Conservation (phyloP, 805 yeast genomes). For the Metschnikowia cubensis region DNA sequence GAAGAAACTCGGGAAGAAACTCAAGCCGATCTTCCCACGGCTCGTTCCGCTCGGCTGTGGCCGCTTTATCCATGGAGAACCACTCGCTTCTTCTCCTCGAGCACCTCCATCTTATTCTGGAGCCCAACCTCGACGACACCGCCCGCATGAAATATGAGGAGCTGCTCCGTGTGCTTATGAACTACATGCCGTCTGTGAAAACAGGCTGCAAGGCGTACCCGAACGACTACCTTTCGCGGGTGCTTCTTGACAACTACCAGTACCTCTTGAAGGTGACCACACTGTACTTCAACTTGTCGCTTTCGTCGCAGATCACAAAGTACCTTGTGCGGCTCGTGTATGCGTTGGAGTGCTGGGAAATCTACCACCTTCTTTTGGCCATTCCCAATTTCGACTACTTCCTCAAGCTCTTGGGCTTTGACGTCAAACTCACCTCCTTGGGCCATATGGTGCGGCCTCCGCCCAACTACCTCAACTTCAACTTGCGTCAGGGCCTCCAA, state of each 20-base stretch:
- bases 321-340: conserved; percentile 37
- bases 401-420: conserved; percentile 32
- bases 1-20: no score
- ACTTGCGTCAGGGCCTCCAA: conserved; percentile 38
- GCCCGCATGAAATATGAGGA: conserved; percentile 28
- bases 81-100: conserved; percentile 33
- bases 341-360: conserved; percentile 41
- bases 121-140: conserved; percentile 28
- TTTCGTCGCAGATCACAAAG: conserved; percentile 38
- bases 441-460: conserved; percentile 42
- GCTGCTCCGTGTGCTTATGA: conserved; percentile 23
- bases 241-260: conserved; percentile 37
- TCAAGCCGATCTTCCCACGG: no score
- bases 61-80: conserved; percentile 19
- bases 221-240: conserved; percentile 31
- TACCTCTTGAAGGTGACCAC: conserved; percentile 27
- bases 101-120: conserved; percentile 26
- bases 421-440: conserved; percentile 31
- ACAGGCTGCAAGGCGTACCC: conserved; percentile 25
- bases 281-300: conserved; percentile 34
- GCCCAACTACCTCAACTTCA: conserved; percentile 29
- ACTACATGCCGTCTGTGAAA: conserved; percentile 21
- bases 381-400: conserved; percentile 33
- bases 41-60: not conserved
- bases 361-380: conserved; percentile 35